Conservation (phyloP, 1,284 basidiomycete genomes). For the Ustilago shanxiensis region DNA sequence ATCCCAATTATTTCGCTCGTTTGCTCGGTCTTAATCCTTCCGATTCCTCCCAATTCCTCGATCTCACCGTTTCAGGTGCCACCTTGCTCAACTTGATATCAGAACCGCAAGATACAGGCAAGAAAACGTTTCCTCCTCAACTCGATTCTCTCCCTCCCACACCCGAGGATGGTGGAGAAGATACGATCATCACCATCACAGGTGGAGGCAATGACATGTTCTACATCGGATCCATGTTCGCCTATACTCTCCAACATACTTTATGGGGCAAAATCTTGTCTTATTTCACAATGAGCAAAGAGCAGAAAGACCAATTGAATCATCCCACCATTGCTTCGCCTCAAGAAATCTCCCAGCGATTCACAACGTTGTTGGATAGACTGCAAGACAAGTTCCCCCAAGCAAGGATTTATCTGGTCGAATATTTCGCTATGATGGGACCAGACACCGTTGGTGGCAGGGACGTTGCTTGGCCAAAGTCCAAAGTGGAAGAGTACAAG, state of each 20-base stretch:
- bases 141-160: slow-evolving; percentile 6
- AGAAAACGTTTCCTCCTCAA: slow-evolving; percentile 24
- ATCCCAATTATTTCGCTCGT: slow-evolving; percentile 28
- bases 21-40: slow-evolving; percentile 13
- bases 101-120: slow-evolving; percentile 23
- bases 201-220: slow-evolving; percentile 40
- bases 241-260: slow-evolving; percentile 20
- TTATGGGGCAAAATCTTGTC: slow-evolving; percentile 24
- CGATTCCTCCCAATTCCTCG: slow-evolving; percentile 16
- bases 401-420: slow-evolving; percentile 28
- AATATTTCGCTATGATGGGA: slow-evolving; percentile 37
- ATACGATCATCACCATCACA: slow-evolving; percentile 28
- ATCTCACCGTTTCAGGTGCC: slow-evolving; percentile 32
- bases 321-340: slow-evolving; percentile 20
- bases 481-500: slow-evolving; percentile 15
- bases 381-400: slow-evolving; percentile 15
- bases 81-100: slow-evolving; percentile 30
- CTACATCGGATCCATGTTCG: slow-evolving; percentile 42
- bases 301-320: slow-evolving; percentile 7
- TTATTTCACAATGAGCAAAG: slow-evolving; percentile 1
- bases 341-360: slow-evolving; percentile 15
- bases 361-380: slow-evolving; percentile 15
- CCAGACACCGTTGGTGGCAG: slow-evolving; percentile 15
- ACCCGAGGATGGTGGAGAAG: slow-evolving; percentile 14
- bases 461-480: slow-evolving; percentile 15